Base-by-base conservation (phyloP, 441 rosid species). In the Pelargonium cotyledonis region DNA sequence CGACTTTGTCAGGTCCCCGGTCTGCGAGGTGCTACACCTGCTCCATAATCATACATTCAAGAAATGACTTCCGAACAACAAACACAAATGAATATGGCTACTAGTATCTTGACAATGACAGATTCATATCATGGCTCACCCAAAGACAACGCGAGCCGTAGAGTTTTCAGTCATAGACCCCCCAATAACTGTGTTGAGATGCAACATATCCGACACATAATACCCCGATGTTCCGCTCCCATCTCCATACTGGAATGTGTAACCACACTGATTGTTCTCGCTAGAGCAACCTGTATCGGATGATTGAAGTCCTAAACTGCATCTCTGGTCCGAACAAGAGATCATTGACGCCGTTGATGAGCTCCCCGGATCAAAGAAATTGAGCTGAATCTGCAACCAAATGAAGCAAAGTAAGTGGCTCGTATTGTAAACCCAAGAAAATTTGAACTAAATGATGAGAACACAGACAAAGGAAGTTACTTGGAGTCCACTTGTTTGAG, bases 141-240 rank as follows among this genome's bases (percentile, higher is more conserved):
- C 91, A 16, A 87, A 85, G 67, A 80, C 80, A 65, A 85, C 66
- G 6, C 81, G 77, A 74, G 92, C 89, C 1, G 92, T 81, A 26
- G 89, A 82, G 70, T 85, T 87, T 46, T 82, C 81, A 73, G 75
- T 74, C 68, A 71, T 40, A 26, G 95, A 82, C 69, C 71, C 78
- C 70, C 88, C 89, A 64, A 85, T 58, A 74, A 86, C 72, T 3
- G 86, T 80, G 2, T 86, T 86, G 66, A 88, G 86, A 64, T 76
- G 69, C 69, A 88, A 79, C n/a, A 70, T 72, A 72, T 88, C 95
- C 53, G 82, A 69, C 66, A 88, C 77, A 67, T 88, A 88, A 77
- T 80, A 80, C 74, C 95, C 95, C 11, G 88, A 78, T 65, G 95
- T 88, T 77, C 95, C 95, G 66, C 95, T 88, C 72, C 84, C 85